Conservation (phyloP, 352 stramenopile genomes). For the Lagenidium sp. region DNA sequence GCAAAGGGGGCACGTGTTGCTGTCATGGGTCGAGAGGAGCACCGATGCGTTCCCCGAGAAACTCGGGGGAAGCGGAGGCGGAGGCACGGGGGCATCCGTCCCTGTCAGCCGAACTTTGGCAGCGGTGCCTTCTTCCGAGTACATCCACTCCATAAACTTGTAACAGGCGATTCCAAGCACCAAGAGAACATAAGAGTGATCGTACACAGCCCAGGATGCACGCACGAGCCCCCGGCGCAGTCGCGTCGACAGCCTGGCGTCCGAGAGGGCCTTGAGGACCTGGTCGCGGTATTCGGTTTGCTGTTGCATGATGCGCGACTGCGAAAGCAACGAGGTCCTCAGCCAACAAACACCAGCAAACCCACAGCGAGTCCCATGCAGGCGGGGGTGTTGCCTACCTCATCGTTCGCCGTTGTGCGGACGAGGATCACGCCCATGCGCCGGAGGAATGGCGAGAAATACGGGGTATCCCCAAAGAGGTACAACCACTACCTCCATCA, state of each 20-base stretch:
- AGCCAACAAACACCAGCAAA: neutral
- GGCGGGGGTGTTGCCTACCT: constrained; percentile 39
- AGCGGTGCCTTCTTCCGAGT: constrained; percentile 67
- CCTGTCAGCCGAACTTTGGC: constrained; percentile 43
- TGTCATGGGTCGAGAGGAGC: constrained; percentile 30
- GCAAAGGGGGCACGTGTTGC: constrained; percentile 56
- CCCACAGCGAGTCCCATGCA: neutral
- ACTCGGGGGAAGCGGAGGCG: constrained; percentile 58
- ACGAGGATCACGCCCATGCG: constrained; percentile 69
- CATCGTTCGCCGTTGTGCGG: constrained; percentile 56
- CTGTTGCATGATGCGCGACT: constrained; percentile 44
- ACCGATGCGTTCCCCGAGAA: constrained; percentile 50
- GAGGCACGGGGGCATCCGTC: constrained; percentile 47
- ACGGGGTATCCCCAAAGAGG: constrained; percentile 74
- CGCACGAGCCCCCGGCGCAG: constrained; percentile 34
- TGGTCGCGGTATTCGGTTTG: constrained; percentile 42
- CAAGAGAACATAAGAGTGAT: constrained; percentile 79
- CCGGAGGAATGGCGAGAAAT: constrained; percentile 73
- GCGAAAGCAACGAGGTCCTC: neutral
- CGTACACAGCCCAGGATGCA: constrained; percentile 51
- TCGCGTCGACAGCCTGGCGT: constrained; percentile 26
- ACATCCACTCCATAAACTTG: constrained; percentile 87
- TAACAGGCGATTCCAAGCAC: constrained; percentile 70
- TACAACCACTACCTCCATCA: constrained; percentile 57
- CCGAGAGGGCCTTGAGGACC: constrained; percentile 35